Evolutionary conservation across 345 rosid species (phyloP), one percentile per base, ranked within the genome.

Genomic region (Microcos paniculata): DNA sequence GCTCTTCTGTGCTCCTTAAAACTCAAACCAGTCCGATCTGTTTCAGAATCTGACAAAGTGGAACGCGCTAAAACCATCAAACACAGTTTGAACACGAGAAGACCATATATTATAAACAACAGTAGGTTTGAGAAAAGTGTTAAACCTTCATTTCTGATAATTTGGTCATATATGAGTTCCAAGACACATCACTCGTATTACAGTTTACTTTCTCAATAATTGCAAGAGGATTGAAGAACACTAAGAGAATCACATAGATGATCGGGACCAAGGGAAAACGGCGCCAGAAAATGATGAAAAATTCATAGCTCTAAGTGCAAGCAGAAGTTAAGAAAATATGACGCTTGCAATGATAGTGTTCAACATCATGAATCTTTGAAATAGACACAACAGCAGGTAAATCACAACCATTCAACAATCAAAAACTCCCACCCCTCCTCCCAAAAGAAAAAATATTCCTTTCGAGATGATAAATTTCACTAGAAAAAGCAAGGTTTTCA

Each of bases 1-100:
- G 83, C 96, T 79, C 87, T 83, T 77, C 99, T 86, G 40, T 81
- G 99, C 81, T 91, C 97, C 81, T 73, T 90, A 80, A 96, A 96
- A 66, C 84, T 86, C 78, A 65, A 35, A 46, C 77, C 80, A 75
- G 77, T 84, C 76, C 75, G 82, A 55, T 71, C 90, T 8, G 81
- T 30, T 77, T 78, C 90, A 23, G 83, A 77, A 83, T 74, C 90
- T 90, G 84, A 18, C 62, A 51, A 59, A 76, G 40, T 30, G 46
- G 71, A 45, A 48, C 48, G 76, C 1, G 26, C 48, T 35, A 28
- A 53, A 38, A 15, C 15, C 57, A 59, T 68, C 64, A 79, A 18
- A 26, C 63, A 75, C 14, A 43, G 35, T 24, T 51, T 35, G 38
- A 48, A 26, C 31, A 66, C 42, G 13, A 26, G 48, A 51, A 18